Conservation (phyloP, 139 green algal species). For the Tetraselmis striata region DNA sequence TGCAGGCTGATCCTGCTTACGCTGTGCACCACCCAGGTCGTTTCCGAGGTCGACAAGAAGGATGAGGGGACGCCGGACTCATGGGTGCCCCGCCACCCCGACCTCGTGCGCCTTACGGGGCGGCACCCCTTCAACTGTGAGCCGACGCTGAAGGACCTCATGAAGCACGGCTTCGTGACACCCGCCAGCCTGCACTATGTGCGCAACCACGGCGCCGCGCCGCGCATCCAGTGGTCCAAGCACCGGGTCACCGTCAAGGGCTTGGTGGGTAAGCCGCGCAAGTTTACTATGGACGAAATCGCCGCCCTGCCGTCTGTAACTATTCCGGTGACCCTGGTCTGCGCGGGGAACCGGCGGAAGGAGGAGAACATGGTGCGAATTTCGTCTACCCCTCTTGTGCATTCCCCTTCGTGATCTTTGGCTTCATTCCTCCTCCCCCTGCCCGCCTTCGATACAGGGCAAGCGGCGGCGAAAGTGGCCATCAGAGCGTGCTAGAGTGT, state of each 20-base stretch:
- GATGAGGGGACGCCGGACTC: conserved; percentile 66
- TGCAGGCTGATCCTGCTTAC: conserved; percentile 25
- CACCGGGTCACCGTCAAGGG: conserved; percentile 74
- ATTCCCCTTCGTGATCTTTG: background rate
- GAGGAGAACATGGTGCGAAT: conserved; percentile 95
- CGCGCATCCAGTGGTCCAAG: conserved; percentile 35
- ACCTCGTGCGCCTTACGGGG: conserved; percentile 84
- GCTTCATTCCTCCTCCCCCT: background rate
- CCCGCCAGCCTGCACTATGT: conserved; percentile 71
- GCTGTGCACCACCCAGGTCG: too few species aligned
- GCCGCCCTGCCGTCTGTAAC: conserved; percentile 59
- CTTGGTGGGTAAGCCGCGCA: conserved; percentile 58
- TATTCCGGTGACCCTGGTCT: conserved; percentile 72
- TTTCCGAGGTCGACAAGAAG: conserved; percentile 42
- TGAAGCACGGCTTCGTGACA: conserved; percentile 77
- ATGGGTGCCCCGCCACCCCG: conserved; percentile 78
- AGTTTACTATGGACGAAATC: conserved; percentile 88
- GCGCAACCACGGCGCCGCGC: conserved; percentile 22
- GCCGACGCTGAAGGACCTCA: conserved; percentile 69
- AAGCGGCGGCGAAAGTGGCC: background rate
- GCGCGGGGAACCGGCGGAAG: conserved; percentile 92
- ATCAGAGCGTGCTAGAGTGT: background rate
- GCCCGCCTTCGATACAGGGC: background rate
- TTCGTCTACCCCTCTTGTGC: too few species aligned
- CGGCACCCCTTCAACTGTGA: conserved; percentile 95